These are phyloP conservation scores for Byssochlamys sp. DNA, from an alignment of 2,329 filamentous ascomycete species.

Conservation along the genomic window DNA sequence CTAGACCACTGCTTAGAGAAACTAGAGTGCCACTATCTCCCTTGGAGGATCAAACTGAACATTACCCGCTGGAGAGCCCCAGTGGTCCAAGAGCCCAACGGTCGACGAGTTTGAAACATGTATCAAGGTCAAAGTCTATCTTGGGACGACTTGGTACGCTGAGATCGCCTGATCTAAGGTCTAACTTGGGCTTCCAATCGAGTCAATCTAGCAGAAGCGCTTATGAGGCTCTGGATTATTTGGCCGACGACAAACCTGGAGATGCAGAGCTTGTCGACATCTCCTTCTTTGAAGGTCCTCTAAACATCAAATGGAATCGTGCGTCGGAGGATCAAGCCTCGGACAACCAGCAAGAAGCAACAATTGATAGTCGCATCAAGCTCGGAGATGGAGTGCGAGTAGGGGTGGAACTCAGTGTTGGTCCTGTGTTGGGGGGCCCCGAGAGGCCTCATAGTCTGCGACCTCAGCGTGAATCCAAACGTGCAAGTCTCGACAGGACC, in stretches of 20 bases:
- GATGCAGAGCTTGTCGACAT: constrained; percentile 9
- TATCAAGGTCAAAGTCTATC: constrained; percentile 3
- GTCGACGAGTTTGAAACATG: not conserved
- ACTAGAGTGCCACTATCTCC: not conserved
- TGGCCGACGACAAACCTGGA: constrained; percentile 5
- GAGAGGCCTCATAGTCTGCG: not conserved
- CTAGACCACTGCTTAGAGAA: not conserved
- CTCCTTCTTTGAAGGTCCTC: constrained; percentile 12
- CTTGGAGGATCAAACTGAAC: not conserved
- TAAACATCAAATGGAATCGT: not conserved
- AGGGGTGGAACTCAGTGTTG: not conserved
- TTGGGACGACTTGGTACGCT: constrained; percentile 2
- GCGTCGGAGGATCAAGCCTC: not conserved
- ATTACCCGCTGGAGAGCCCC: not conserved
- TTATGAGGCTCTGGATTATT: constrained; percentile 6
- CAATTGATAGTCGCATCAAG: not conserved
- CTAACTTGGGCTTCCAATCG: not conserved
- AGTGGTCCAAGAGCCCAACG: not conserved
- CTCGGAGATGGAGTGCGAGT: not conserved
- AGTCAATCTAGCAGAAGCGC: constrained; percentile 1
- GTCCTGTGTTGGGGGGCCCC: not conserved
- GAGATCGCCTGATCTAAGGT: constrained; percentile 1
- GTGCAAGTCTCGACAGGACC: not conserved
- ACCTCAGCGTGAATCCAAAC: not conserved
- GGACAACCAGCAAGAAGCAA: not conserved